Conservation (phyloP, 768 basidiomycete genomes). For the Hirschioporus abietinus region DNA sequence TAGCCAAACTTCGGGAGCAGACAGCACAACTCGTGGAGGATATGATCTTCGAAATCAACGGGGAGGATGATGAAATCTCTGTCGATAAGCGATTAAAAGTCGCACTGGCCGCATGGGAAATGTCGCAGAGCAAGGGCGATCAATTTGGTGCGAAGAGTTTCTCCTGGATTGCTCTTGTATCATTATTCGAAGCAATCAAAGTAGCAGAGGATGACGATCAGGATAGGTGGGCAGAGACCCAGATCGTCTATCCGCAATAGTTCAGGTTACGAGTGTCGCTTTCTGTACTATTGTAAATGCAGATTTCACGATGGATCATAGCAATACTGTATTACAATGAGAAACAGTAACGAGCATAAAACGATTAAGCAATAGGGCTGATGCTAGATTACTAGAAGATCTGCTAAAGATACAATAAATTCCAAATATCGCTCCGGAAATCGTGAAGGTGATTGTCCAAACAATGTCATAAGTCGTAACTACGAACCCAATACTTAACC, state of each 20-base stretch:
- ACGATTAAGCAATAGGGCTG: background rate
- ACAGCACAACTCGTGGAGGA: constrained; percentile 46
- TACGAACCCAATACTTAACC: background rate
- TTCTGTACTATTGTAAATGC: background rate
- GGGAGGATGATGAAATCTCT: constrained; percentile 41
- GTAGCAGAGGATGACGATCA: constrained; percentile 10
- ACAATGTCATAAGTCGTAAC: background rate
- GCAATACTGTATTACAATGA: background rate
- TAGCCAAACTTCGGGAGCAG: constrained; percentile 50
- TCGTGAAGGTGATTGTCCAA: background rate
- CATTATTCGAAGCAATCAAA: constrained; percentile 46
- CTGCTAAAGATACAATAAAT: background rate
- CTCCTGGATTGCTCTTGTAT: constrained; percentile 53
- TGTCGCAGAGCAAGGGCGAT: constrained; percentile 29
- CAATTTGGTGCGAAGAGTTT: constrained; percentile 58
- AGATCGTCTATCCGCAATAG: background rate
- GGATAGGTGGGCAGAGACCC: background rate
- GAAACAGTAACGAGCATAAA: background rate
- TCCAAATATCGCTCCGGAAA: background rate
- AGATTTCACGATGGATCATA: background rate
- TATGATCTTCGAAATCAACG: constrained; percentile 45
- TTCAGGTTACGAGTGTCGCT: background rate
- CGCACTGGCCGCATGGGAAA: constrained; percentile 53
- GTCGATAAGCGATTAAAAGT: constrained; percentile 36
- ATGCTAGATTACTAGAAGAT: background rate